Conservation (phyloP, 1,139 yeast genomes). For the Casaregolazyma lundiana region DNA sequence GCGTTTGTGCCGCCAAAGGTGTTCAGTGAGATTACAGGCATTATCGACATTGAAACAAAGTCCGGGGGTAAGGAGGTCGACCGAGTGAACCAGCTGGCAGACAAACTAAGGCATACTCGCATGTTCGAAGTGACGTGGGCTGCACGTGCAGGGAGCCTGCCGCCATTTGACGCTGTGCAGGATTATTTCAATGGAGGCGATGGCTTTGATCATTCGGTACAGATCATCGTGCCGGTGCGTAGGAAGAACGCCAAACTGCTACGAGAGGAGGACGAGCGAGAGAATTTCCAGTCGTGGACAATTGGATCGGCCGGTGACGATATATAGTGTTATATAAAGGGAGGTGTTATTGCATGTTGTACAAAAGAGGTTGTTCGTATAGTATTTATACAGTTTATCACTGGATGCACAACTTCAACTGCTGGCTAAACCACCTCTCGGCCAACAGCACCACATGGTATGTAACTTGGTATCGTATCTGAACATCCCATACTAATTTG, state of each 20-base stretch:
- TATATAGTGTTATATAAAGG: not conserved
- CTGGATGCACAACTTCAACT: too few species aligned
- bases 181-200: constrained; percentile 73
- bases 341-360: not conserved
- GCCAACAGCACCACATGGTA: not conserved
- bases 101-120: constrained; percentile 13
- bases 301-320: constrained; percentile 5
- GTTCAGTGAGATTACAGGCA: constrained; percentile 33
- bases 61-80: not conserved
- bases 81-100: constrained; percentile 15
- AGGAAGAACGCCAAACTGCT: constrained; percentile 12
- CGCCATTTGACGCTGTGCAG: constrained; percentile 68
- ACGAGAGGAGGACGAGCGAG: constrained; percentile 21
- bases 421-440: not conserved
- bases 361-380: not conserved
- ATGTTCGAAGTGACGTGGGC: constrained; percentile 65
- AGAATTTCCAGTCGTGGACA: constrained; percentile 22
- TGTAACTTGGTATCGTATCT: not conserved
- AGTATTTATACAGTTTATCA: too few species aligned
- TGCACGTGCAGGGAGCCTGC: constrained; percentile 64
- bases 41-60: constrained; percentile 21
- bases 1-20: constrained; percentile 30
- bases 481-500: not conserved
- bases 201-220: constrained; percentile 40
- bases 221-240: constrained; percentile 1